Evolutionary conservation across 208 protist genomes (phyloP), one percentile per base, ranked within the genome.

Genomic region (Crithidia sp.): DNA sequence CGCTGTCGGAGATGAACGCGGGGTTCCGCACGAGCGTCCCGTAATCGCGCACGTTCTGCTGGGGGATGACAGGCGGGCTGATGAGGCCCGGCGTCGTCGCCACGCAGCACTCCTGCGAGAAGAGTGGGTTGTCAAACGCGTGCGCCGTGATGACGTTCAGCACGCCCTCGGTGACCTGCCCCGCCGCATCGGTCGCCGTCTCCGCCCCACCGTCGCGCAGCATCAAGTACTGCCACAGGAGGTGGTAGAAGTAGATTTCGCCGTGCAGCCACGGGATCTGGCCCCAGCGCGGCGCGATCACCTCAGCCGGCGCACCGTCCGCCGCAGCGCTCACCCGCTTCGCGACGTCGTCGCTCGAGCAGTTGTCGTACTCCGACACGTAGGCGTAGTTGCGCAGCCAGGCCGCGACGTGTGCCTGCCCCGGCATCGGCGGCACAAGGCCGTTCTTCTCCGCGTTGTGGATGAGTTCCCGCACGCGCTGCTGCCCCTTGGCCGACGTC

Each of bases 161-260:
- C 52, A 66, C 50, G n/a, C 13, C 53, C 36, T 3, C 50, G 9
- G 53, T n/a, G 3, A 17, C 62, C 19, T 36, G 43, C 36, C 16
- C 37, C 56, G 45, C 64, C 13, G 28, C 53, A 45, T 3, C 50
- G 9, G 53, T n/a, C 4, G 37, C 62, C 19, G 44, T 57, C 36
- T 16, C 37, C 56, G 45, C 64, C 13, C 28, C 56, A 40, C 36
- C 61, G 37, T 86, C 76, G n/a, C 55, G 66, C 37, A 94, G 59
- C 81, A 94, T 80, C 54, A 91, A 12, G 69, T 88, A 93, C 85
- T 96, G 89, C 81, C 84, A 92, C 16, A 94, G 43, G 0, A 96
- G 72, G 60, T 97, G 88, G 58, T 96, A 96, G 53, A 96, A 86
- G 82, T 95, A 96, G 56, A 95, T 89, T 72, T 97, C 94, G 12